Percentiles rank a stretch among this genome's conserved stretches.
phyloP scores from a whole-genome alignment of 2,329 filamentous ascomycete genomes.

The Fusarium goolgardi region DNA sequence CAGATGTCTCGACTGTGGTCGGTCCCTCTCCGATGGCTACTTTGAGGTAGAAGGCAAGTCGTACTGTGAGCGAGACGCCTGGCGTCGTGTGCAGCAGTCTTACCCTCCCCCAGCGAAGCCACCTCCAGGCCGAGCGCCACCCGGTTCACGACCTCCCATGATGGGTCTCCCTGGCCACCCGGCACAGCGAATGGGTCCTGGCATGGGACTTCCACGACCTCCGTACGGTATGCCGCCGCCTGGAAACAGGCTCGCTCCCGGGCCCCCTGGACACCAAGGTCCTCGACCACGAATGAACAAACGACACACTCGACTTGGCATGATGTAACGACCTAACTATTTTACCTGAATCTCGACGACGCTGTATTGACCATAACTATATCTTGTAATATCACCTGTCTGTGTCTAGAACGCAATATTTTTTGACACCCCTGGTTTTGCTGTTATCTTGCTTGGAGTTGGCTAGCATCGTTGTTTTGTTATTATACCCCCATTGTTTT shows the following conservation, averaged over 20 bases:
- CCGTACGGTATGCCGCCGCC: conserved; percentile 44
- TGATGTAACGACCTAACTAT: conserved; percentile 58
- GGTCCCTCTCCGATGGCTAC: conserved; percentile 83
- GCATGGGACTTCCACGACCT: conserved; percentile 42
- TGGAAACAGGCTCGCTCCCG: conserved; percentile 47
- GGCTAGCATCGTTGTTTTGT: conserved; percentile 39
- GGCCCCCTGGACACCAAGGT: conserved; percentile 48
- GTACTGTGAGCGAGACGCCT: conserved; percentile 90
- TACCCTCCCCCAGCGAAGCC: conserved; percentile 32
- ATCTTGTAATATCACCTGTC: conserved; percentile 38
- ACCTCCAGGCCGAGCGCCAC: conserved; percentile 26
- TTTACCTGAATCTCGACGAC: conserved; percentile 29
- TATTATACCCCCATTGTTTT: conserved; percentile 45
- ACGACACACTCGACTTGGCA: conserved; percentile 70
- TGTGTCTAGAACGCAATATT: conserved; percentile 20
- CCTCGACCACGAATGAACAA: conserved; percentile 68
- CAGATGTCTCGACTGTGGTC: conserved; percentile 81
- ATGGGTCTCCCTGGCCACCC: conserved; percentile 46
- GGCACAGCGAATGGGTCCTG: conserved; percentile 38
- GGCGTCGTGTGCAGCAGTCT: conserved; percentile 61
- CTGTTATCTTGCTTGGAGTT: conserved; percentile 28
- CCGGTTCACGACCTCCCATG: conserved; percentile 43
- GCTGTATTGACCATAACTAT: conserved; percentile 29
- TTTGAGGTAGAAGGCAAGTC: conserved; percentile 85
- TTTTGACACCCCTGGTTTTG: conserved; percentile 18